Evolutionary conservation across 495 filamentous ascomycete species (phyloP).

Genomic region (Niebla homalea): DNA sequence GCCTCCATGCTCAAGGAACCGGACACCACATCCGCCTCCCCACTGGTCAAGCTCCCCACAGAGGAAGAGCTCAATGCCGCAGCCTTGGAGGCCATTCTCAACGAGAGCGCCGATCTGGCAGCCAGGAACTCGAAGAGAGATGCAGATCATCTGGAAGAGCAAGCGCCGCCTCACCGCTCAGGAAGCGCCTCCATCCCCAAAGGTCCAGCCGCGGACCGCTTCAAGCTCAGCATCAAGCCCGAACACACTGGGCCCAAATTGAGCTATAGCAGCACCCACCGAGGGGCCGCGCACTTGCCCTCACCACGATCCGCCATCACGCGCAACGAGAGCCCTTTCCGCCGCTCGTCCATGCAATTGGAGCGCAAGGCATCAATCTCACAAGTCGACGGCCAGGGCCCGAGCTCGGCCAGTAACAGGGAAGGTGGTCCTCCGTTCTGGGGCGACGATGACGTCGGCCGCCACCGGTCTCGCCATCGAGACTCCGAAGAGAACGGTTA

Average conservation of each 20-base stretch:
- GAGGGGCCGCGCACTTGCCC: slow-evolving; percentile 7
- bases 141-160: slow-evolving; percentile 39
- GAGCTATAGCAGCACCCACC: slow-evolving; percentile 12
- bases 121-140: slow-evolving; percentile 45
- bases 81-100: slow-evolving; percentile 40
- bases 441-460: slow-evolving; percentile 9
- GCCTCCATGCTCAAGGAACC: neutral
- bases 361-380: slow-evolving; percentile 4
- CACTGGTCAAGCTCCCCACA: slow-evolving; percentile 30
- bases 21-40: slow-evolving; percentile 15
- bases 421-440: slow-evolving; percentile 6
- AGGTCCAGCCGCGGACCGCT: slow-evolving; percentile 9
- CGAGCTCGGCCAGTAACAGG: neutral
- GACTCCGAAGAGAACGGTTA: slow-evolving; percentile 8
- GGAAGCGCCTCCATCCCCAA: slow-evolving; percentile 8
- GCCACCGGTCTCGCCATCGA: slow-evolving; percentile 8
- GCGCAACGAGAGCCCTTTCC: slow-evolving; percentile 9
- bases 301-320: neutral
- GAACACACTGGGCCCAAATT: slow-evolving; percentile 6
- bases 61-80: slow-evolving; percentile 45
- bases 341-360: neutral
- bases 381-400: neutral
- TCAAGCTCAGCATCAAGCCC: slow-evolving; percentile 2
- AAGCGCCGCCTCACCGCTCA: slow-evolving; percentile 31
- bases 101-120: slow-evolving; percentile 47